A percentile compares a stretch with the other conserved stretches of the same genome.
Conservation (phyloP, 202 grass and related monocot species). For the Zizania palustris region DNA sequence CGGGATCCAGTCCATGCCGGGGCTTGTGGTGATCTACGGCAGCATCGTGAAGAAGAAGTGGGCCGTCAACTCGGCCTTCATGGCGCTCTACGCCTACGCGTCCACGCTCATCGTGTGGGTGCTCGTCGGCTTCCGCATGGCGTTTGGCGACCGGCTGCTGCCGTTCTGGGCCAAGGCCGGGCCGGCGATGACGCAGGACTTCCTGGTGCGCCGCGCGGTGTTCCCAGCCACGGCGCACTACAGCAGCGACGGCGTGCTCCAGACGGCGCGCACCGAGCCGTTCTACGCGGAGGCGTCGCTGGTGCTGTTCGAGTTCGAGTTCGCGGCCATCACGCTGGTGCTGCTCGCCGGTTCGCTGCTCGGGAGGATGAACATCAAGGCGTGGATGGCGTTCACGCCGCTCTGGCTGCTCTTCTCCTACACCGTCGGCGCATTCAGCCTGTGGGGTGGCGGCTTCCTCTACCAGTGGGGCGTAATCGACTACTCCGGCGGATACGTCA, state of each 20-base stretch:
- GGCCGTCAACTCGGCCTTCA: conserved; percentile 93
- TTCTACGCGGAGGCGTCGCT: conserved; percentile 72
- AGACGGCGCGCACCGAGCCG: conserved; percentile 52
- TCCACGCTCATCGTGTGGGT: conserved; percentile 91
- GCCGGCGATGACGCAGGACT: conserved; percentile 46
- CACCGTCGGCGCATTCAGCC: conserved; percentile 75
- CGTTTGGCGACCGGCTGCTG: conserved; percentile 75
- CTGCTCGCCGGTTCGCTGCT: conserved; percentile 72
- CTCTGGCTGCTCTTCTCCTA: conserved; percentile 73
- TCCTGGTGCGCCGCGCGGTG: conserved; percentile 43
- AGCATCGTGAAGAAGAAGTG: conserved; percentile 99
- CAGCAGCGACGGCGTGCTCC: conserved; percentile 39
- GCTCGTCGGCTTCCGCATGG: conserved; percentile 84
- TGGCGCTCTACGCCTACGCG: conserved; percentile 86
- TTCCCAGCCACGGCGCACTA: conserved; percentile 57
- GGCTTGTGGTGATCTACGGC: conserved; percentile 80
- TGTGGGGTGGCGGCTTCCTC: conserved; percentile 89
- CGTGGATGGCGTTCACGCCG: conserved; percentile 80
- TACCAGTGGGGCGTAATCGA: conserved; percentile 90
- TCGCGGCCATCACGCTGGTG: conserved; percentile 70
- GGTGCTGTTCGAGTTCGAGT: conserved; percentile 72
- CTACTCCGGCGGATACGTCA: conserved; percentile 82
- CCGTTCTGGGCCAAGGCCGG: conserved; percentile 92
- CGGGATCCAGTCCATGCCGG: conserved; percentile 76
- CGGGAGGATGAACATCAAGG: conserved; percentile 80